phyloP scores from a whole-genome alignment of 2,329 filamentous ascomycete genomes.

The Xylaria sp. region DNA sequence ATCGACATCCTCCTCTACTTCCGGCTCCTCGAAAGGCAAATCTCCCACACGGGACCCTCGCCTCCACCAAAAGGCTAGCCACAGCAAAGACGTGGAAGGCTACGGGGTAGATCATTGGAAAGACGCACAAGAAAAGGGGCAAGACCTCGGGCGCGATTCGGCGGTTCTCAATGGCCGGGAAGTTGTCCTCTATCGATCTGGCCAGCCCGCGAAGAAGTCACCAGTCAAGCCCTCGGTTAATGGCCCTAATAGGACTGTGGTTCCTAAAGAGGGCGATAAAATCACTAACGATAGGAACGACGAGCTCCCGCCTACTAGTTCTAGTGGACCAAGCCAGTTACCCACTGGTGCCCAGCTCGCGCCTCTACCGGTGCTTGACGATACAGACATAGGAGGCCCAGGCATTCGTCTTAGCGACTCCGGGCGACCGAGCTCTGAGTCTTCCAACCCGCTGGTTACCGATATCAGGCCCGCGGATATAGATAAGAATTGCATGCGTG shows the following conservation, averaged over 20 bases:
- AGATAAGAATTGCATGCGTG: constrained; percentile 90
- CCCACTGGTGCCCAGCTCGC: constrained; percentile 72
- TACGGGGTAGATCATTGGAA: constrained; percentile 79
- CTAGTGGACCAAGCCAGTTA: constrained; percentile 68
- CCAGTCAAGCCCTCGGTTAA: constrained; percentile 14
- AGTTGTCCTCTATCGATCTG: constrained; percentile 62
- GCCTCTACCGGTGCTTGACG: constrained; percentile 71
- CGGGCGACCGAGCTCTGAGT: constrained; percentile 52
- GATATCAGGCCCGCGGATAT: constrained; percentile 78
- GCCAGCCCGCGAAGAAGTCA: constrained; percentile 5
- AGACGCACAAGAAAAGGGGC: constrained; percentile 63
- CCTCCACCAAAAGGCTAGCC: constrained; percentile 64
- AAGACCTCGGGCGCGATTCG: constrained; percentile 72
- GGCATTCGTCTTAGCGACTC: constrained; percentile 61
- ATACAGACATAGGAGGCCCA: constrained; percentile 82
- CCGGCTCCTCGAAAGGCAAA: constrained; percentile 44
- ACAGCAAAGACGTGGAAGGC: constrained; percentile 78
- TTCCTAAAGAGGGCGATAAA: constrained; percentile 44
- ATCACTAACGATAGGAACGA: constrained; percentile 48
- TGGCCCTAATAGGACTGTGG: constrained; percentile 13
- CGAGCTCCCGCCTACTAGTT: constrained; percentile 64
- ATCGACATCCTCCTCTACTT: constrained; percentile 29
- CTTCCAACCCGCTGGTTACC: constrained; percentile 60
- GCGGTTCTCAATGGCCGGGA: constrained; percentile 71
- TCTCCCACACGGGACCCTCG: constrained; percentile 52